Evolutionary conservation across 352 stramenopile species (phyloP).

Genomic region (Blastocystis sp.): DNA sequence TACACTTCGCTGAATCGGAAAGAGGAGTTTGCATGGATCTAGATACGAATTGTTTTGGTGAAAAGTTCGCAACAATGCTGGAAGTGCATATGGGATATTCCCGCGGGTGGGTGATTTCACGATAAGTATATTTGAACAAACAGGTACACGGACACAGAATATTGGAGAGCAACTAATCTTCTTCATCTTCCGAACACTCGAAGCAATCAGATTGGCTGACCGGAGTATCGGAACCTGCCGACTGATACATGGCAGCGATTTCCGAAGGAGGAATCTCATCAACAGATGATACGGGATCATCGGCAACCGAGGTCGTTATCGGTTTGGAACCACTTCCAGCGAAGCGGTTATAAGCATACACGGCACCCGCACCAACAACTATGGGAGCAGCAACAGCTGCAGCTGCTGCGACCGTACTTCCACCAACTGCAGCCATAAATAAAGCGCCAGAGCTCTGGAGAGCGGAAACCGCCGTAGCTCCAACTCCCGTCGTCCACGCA

Average conservation of each 20-base stretch:
- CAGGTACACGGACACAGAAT: neutral
- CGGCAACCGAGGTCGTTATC: too few species aligned
- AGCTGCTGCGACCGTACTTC: neutral
- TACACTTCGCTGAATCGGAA: neutral
- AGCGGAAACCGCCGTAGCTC: neutral
- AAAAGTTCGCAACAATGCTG: neutral
- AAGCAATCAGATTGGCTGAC: neutral
- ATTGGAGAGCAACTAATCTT: neutral
- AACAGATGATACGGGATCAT: too few species aligned
- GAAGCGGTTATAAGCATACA: too few species aligned
- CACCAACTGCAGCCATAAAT: neutral
- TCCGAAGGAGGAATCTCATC: too few species aligned
- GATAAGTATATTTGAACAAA: neutral
- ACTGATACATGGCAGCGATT: too few species aligned
- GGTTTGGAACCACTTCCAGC: too few species aligned
- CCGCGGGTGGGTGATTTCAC: neutral
- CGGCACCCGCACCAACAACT: neutral
- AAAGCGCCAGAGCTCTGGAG: neutral
- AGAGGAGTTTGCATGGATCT: neutral
- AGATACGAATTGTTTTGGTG: too few species aligned
- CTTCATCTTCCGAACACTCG: neutral
- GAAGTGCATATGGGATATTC: neutral
- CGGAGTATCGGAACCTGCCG: too few species aligned
- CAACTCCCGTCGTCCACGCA: neutral
- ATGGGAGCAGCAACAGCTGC: neutral